Evolutionary conservation across 2,329 filamentous ascomycete species (phyloP), one percentile per base, ranked within the genome.

Genomic region (Colletotrichum plurivorum): DNA sequence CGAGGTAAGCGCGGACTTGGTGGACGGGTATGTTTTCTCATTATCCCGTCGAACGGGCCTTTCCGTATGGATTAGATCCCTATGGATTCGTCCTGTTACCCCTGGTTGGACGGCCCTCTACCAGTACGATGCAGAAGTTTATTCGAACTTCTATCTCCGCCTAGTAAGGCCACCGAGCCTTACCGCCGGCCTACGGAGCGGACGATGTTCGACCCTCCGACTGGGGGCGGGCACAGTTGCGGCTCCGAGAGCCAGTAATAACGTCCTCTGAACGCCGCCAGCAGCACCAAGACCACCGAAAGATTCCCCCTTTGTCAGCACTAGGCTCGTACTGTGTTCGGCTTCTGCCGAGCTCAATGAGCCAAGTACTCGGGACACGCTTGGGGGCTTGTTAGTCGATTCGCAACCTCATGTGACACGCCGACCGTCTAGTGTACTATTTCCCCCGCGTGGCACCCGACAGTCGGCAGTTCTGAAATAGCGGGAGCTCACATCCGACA

Each of bases 311-410:
- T 25, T n/a, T 20, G 45, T 61, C 49, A 69, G 62, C 62, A 56
- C 51, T 56, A 60, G 43, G 10, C 55, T 7, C 22, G 0, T 5
- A 54, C 18, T 41, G 39, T 56, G 12, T 9, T 66, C 67, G 62
- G 62, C 22, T 45, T 45, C 52, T 66, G 43, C 63, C 67, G 63
- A 69, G 46, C n/a, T 22, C 13, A n/a, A 43, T 41, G 36, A 27
- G 56, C 62, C 63, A 66, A 27, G n/a, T 25, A 43, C 27, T 41
- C 31, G 51, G 45, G 27, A 22, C 49, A 61, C 20, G 18, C 39
- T 45, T 18, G 41, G 12, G 3, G 5, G 15, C 25, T 41, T n/a
- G n/a, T 41, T 53, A 27, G n/a, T 49, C 31, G 36, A 45, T 48
- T 9, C 9, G 51, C 46, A 39, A 18, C 25, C 8, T 18, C 16